Base-by-base conservation (phyloP, 352 stramenopile genomes). In the Phytophthora pseudosyringae region DNA sequence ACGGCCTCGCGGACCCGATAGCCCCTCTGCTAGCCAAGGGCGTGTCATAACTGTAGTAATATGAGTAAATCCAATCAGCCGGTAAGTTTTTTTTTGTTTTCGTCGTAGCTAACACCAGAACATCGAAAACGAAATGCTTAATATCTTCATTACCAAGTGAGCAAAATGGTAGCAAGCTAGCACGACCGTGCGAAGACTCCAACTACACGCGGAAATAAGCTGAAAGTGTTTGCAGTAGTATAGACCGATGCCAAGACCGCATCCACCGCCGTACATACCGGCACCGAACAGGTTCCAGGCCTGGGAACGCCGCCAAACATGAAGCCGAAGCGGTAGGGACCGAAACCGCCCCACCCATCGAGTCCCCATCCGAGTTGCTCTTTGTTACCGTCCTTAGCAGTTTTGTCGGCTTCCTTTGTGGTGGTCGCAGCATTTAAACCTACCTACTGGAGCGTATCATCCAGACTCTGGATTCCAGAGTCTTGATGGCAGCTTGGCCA, bases 271-370 rank as follows among this genome's bases (percentile, higher is more conserved):
- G 39, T 68, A 71, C 21, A 71, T 16, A 59, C 61, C 60, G 11
- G 54, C 41, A 16, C 60, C 67, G 32, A 59, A 76, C 29, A 50
- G 31, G 59, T 80, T 80, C 64, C 72, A 80, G 65, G n/a, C 72
- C 72, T 21, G 35, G 25, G 12, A 64, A 21, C 15, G 3, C 71
- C 71, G n/a, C 55, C 44, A 43, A 44, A 75, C 11, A 45, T 48
- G 58, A 69, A 78, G n/a, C 70, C 57, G 41, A 70, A 76, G 65
- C 21, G 97, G 95, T 57, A 98, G 98, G 69, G 96, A 75, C 9
- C 98, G 98, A 73, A 58, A 33, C 51, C 50, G 6, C 50, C 59
- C 59, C 21, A 21, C 26, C 57, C 57, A 28, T 40, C 40, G 15
- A 26, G 8, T 9, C 48, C 48, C 48, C 21, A 57, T 11, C 47